Evolutionary conservation across 192 early-diverging fungal genomes (phyloP).

Genomic region (Dissophora ornata): DNA sequence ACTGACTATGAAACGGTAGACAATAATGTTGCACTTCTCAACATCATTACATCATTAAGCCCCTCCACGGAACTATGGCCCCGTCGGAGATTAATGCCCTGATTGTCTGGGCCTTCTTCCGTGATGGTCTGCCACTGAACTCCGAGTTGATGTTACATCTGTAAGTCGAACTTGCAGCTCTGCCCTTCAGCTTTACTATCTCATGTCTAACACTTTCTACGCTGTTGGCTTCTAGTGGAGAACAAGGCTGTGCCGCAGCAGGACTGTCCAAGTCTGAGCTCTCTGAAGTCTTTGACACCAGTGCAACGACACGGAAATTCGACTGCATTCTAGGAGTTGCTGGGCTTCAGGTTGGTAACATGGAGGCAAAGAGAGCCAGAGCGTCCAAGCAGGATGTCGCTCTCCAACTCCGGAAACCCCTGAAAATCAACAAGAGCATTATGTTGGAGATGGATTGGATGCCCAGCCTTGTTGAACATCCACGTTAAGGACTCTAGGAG

Average conservation of each 20-base stretch:
- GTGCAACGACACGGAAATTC: not conserved
- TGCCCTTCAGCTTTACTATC: not conserved
- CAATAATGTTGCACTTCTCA: too few species aligned
- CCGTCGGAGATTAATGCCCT: not conserved
- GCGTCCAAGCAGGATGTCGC: not conserved
- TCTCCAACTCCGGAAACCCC: not conserved
- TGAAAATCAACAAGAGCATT: slow-evolving; percentile 3
- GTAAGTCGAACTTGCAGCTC: not conserved
- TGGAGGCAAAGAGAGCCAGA: not conserved
- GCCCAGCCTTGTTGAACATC: not conserved
- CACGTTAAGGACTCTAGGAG: not conserved
- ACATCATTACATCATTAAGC: not conserved
- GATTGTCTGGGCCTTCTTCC: not conserved
- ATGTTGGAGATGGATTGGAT: not conserved
- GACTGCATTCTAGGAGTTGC: not conserved
- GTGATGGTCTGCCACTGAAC: not conserved
- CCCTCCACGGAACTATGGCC: not conserved
- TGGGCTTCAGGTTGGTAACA: not conserved
- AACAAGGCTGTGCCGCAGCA: not conserved
- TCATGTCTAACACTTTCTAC: not conserved
- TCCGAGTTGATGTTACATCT: not conserved
- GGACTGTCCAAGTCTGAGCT: not conserved
- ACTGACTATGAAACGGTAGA: too few species aligned
- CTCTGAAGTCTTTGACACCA: not conserved
- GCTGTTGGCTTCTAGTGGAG: not conserved